phyloP scores from a whole-genome alignment of 2,329 filamentous ascomycete species.

The Diaporthe vaccinii region DNA sequence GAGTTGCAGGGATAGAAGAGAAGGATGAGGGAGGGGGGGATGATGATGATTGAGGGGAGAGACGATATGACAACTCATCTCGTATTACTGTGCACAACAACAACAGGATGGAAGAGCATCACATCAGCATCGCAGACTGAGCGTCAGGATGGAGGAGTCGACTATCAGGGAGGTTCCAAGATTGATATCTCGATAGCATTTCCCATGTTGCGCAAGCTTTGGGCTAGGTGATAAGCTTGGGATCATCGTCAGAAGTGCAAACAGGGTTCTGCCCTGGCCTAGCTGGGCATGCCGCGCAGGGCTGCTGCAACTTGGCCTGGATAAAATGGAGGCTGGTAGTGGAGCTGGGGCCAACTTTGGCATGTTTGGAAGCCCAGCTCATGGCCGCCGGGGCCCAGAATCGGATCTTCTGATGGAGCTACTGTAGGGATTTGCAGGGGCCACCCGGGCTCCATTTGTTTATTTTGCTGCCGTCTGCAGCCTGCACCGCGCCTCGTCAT shows the following conservation, averaged over 20 bases:
- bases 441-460: constrained; percentile 29
- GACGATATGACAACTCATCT: constrained; percentile 19
- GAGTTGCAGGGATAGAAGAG: no score
- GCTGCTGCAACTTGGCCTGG: constrained; percentile 22
- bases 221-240: background rate
- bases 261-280: constrained; percentile 8
- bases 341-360: constrained; percentile 31
- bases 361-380: constrained; percentile 9
- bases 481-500: constrained; percentile 16
- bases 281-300: background rate
- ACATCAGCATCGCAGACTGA: background rate
- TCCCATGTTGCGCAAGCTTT: constrained; percentile 8
- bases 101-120: background rate
- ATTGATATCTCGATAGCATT: background rate
- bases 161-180: background rate
- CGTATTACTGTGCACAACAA: background rate
- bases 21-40: background rate
- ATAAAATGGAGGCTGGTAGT: constrained; percentile 35
- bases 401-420: constrained; percentile 11
- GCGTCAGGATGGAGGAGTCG: background rate
- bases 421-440: constrained; percentile 29
- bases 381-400: constrained; percentile 23
- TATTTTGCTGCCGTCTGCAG: constrained; percentile 27
- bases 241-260: background rate
- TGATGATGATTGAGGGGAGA: background rate